These are phyloP conservation scores for Acanthamoeba royreba DNA, from an alignment of 208 protist species.

Conservation along the genomic window DNA sequence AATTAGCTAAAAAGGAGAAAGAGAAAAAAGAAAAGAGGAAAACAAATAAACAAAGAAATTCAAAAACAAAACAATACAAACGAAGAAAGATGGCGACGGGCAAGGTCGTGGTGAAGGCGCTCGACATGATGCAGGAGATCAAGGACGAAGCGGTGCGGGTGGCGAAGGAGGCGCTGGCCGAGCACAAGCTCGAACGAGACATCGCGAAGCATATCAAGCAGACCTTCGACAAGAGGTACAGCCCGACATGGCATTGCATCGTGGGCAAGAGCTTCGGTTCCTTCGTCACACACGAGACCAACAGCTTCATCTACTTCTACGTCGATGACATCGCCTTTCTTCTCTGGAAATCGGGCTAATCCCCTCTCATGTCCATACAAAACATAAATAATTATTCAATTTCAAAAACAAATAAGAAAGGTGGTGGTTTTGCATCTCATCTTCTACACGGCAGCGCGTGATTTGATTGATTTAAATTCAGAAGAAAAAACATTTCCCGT, in stretches of 20 bases:
- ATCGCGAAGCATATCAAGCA: slow-evolving; percentile 99
- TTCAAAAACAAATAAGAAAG: too few relatives aligned
- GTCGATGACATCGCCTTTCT: slow-evolving; percentile 98
- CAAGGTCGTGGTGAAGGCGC: slow-evolving; percentile 85
- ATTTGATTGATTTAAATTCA: too few relatives aligned
- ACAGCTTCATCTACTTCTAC: slow-evolving; percentile 99
- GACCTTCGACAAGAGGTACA: slow-evolving; percentile 98
- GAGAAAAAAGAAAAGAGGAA: too few relatives aligned
- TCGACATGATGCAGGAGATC: slow-evolving; percentile 95
- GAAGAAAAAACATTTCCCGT: too few relatives aligned
- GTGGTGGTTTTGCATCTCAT: too few relatives aligned
- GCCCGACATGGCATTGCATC: slow-evolving; percentile 99
- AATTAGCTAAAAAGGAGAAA: too few relatives aligned
- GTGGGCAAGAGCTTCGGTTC: slow-evolving; percentile 99
- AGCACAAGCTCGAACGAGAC: slow-evolving; percentile 99
- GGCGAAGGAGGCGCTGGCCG: slow-evolving; percentile 96
- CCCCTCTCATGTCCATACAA: too few relatives aligned
- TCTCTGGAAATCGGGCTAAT: slow-evolving; percentile 96
- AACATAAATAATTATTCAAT: too few relatives aligned
- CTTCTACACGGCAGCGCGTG: too few relatives aligned
- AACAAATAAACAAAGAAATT: too few relatives aligned
- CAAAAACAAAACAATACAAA: too few relatives aligned
- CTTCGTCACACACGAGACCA: slow-evolving; percentile 99
- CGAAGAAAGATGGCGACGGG: neutral
- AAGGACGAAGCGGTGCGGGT: slow-evolving; percentile 98